Conservation (phyloP, 495 filamentous ascomycete genomes). For the Haplographium delicatum region DNA sequence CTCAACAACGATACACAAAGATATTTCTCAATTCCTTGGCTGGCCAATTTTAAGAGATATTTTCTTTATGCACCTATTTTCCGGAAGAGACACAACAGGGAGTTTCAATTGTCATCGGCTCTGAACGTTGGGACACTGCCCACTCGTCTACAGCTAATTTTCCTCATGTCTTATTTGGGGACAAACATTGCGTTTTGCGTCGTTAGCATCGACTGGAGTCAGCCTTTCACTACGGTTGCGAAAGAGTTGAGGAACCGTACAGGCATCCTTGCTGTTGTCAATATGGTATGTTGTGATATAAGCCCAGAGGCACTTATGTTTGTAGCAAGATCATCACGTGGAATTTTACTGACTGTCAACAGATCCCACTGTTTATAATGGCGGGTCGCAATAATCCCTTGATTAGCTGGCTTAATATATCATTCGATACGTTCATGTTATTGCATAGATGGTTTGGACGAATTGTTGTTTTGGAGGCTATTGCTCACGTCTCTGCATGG, state of each 20-base stretch:
- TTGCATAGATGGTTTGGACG: constrained; percentile 76
- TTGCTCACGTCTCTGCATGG: constrained; percentile 57
- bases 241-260: constrained; percentile 76
- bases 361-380: constrained; percentile 48
- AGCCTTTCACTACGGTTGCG: constrained; percentile 44
- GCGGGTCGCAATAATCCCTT: constrained; percentile 59
- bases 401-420: constrained; percentile 54
- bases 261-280: constrained; percentile 75
- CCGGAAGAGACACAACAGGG: constrained; percentile 79
- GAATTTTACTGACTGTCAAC: not conserved
- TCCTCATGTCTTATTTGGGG: constrained; percentile 65
- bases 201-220: constrained; percentile 59
- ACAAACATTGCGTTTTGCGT: constrained; percentile 78
- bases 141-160: constrained; percentile 72
- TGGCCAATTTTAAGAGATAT: constrained; percentile 75
- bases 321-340: constrained; percentile 28
- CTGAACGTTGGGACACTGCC: constrained; percentile 87
- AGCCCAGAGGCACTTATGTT: constrained; percentile 34
- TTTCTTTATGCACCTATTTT: constrained; percentile 78
- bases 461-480: constrained; percentile 59
- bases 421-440: constrained; percentile 75
- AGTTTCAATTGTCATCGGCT: constrained; percentile 81
- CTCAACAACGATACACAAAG: constrained; percentile 59
- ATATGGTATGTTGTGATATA: constrained; percentile 49
- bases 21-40: constrained; percentile 47